Conservation (phyloP, 139 green algal species). For the Chloropicon primus region DNA sequence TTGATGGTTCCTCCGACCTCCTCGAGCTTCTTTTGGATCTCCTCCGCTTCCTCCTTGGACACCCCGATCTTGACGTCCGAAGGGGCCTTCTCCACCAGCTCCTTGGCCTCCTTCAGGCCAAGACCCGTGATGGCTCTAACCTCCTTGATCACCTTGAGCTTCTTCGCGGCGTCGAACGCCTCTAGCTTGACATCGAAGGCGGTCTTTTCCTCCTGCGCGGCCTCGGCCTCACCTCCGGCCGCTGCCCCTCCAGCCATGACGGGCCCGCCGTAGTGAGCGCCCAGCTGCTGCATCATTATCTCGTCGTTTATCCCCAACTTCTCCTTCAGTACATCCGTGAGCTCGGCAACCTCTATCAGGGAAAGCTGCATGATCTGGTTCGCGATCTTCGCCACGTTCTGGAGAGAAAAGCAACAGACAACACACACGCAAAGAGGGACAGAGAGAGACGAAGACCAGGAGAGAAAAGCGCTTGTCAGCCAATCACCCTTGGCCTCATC, state of each 20-base stretch:
- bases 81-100: slow-evolving; percentile 90
- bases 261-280: neutral
- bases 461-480: too few species aligned
- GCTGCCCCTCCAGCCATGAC: neutral
- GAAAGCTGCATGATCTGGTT: slow-evolving; percentile 4
- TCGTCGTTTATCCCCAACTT: slow-evolving; percentile 6
- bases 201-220: slow-evolving; percentile 70
- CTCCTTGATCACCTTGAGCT: slow-evolving; percentile 99
- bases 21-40: slow-evolving; percentile 78
- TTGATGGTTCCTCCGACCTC: slow-evolving; percentile 38
- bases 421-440: too few species aligned
- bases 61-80: slow-evolving; percentile 71
- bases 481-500: too few species aligned
- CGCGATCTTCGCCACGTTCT: slow-evolving; percentile 2
- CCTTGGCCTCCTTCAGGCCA: slow-evolving; percentile 97
- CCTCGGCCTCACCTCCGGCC: slow-evolving; percentile 11
- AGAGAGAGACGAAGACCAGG: neutral
- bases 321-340: slow-evolving; percentile 8
- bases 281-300: slow-evolving; percentile 2
- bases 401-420: too few species aligned
- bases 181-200: slow-evolving; percentile 92
- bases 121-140: slow-evolving; percentile 76
- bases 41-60: slow-evolving; percentile 90
- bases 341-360: slow-evolving; percentile 5
- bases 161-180: slow-evolving; percentile 70